Conservation (phyloP, 257 asterid species). For the Solanum habrochaites region DNA sequence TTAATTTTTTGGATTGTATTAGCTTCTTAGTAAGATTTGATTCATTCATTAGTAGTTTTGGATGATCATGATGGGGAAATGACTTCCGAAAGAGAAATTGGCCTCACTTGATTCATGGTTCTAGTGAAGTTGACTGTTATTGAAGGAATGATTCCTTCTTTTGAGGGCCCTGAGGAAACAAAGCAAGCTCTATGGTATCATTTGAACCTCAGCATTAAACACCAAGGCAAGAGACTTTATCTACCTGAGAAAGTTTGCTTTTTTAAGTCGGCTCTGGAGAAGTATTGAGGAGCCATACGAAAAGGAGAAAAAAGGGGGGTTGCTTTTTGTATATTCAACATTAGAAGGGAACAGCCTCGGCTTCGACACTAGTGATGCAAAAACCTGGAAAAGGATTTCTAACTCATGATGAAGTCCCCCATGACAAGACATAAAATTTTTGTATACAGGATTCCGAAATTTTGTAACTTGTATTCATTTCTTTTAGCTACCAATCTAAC, state of each 20-base stretch:
- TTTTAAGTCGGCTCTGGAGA: neutral
- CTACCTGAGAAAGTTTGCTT: neutral
- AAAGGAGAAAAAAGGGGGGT: neutral
- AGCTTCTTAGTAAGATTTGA: slow-evolving; percentile 18
- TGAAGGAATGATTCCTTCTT: neutral
- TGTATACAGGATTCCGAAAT: neutral
- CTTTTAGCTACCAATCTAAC: neutral
- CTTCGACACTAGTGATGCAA: neutral
- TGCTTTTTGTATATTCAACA: neutral
- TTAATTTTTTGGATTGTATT: slow-evolving; percentile 12
- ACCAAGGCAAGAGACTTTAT: neutral
- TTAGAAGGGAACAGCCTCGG: neutral
- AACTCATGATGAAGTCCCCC: neutral
- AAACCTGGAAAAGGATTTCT: neutral
- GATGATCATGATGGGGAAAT: slow-evolving; percentile 19
- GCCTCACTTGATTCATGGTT: slow-evolving; percentile 2
- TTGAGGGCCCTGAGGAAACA: neutral
- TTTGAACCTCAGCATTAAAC: neutral
- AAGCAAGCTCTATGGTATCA: neutral
- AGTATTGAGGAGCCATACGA: neutral
- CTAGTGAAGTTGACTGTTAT: neutral
- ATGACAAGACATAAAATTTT: neutral
- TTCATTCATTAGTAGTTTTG: slow-evolving; percentile 24
- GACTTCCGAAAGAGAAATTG: slow-evolving; percentile 15
- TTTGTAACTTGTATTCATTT: neutral